Conservation (phyloP, 2,329 filamentous ascomycete genomes). For the Fusarium secorum region DNA sequence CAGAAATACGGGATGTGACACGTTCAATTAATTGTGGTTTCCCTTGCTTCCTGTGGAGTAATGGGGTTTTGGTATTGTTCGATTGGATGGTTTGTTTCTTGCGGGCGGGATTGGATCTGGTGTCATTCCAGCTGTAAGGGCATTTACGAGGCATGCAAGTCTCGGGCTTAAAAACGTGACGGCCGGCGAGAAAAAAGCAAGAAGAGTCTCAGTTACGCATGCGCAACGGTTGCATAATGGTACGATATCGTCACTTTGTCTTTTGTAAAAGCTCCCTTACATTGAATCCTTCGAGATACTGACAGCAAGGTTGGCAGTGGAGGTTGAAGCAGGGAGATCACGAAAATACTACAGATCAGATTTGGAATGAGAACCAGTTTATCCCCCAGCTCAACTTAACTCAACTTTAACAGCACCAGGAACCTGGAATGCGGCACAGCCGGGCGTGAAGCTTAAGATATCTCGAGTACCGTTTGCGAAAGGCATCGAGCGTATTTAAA, state of each 20-base stretch:
- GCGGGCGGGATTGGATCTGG: neutral
- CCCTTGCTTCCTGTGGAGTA: neutral
- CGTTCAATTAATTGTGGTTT: neutral
- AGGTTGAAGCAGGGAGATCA: constrained; percentile 15
- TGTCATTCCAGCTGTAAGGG: constrained; percentile 18
- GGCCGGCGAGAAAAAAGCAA: neutral
- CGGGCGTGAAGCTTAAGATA: neutral
- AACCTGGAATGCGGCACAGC: constrained; percentile 17
- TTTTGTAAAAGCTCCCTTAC: constrained; percentile 11
- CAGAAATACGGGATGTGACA: constrained; percentile 3
- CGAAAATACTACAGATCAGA: neutral
- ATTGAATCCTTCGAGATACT: neutral
- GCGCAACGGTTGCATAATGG: neutral
- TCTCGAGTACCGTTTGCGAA: constrained; percentile 15
- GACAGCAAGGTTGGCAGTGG: no score
- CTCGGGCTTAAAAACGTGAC: constrained; percentile 24
- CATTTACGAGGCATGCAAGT: constrained; percentile 18
- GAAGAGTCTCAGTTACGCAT: neutral
- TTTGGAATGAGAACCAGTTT: neutral
- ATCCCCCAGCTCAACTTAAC: neutral
- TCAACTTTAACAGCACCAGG: neutral
- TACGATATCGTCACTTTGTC: constrained; percentile 1
- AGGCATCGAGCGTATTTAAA: neutral
- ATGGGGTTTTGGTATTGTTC: neutral
- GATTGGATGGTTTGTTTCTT: neutral